Base-by-base conservation (phyloP, 108 stramenopile genomes). In the Pseudonitzschia multiseries region DNA sequence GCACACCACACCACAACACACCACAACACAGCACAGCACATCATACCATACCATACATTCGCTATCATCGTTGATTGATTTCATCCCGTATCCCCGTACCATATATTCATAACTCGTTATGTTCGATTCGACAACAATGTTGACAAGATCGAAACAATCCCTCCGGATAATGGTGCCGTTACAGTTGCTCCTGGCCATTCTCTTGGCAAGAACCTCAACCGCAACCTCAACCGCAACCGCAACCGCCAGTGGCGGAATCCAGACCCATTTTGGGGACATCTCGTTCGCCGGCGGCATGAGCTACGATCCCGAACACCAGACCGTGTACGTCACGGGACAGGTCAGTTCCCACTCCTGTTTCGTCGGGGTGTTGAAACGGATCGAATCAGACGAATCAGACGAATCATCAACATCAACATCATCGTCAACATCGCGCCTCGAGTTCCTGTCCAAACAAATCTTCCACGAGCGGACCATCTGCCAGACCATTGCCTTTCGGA, bases 261-360 rank as follows among this genome's bases (percentile, higher is more conserved):
- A 78, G 50, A 40, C 77, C 32, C 40, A 78, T 57, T 78, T 78
- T 62, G 77, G 77, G 53, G 71, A 42, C 66, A 41, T 52, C 42
- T 54, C 77, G 12, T 78, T 51, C 59, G 77, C 77, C 9, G 71
- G 77, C 24, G 77, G 71, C 2, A 72, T 78, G 71, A 56, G 36
- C 17, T 68, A 53, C 44, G 70, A 70, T n/a, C 27, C 76, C 22
- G 63, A 72, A 20, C 59, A 60, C 21, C 40, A 61, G 36, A 48
- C 72, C 29, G 15, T 71, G 8, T 78, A 72, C 46, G 52, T 72
- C 0, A 78, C 77, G 14, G 77, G 77, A 24, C 77, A 78, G 57
- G 66, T 78, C 17, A 70, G 77, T n/a, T 21, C 71, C 27, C 52
- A 72, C 31, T 50, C 26, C 14, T 78, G 77, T 46, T 78, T 71